Base-by-base conservation (phyloP, 169 alveolate genomes). In the Plasmodium fragile region DNA sequence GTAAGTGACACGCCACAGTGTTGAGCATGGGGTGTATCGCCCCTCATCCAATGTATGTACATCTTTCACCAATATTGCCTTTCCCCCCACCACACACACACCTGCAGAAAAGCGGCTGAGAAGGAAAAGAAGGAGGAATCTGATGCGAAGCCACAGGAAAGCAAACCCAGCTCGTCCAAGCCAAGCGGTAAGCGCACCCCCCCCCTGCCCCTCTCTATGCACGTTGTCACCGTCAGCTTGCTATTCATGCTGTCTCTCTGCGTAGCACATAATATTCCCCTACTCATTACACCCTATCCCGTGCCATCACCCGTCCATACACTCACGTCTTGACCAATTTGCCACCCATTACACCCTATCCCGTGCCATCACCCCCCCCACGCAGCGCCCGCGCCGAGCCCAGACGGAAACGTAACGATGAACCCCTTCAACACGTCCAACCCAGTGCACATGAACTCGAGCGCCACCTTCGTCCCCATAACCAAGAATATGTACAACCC, bases 401-500 rank as follows among this genome's bases (percentile, higher is more conserved):
- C 78, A 7, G 93, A 84, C 2, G 49, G 18, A 11, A 84, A 75
- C 52, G 84, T 72, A 6, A 84, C 93, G 25, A 84, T 84, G 93
- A 84, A 73, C 32, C 93, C 93, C 1, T 84, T 84, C 45, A 84
- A 84, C 22, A 84, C 83, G 13, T 75, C 93, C 13, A 73, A 22
- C 7, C 84, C 84, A 10, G 8, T 36, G 3, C 93, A 84, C 18
- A 84, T 75, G 75, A 73, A 73, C 43, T 72, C 93, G 25, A 52
- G 16, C 22, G 3, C 93, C 0, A 70, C 34, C 22, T 84, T 72
- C 43, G 55, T 75, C 8, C 93, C 93, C 8, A 49, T 84, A 22
- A 32, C 93, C 22, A 84, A 84, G 69, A 84, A 72, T 53, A 52
- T 84, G 65, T 84, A 84, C 41, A 84, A 84, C 30, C n/a, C 84